Percentiles rank a stretch among this genome's conserved stretches.
phyloP scores from a whole-genome alignment of 257 asterid genomes.

The Phtheirospermum japonicum region DNA sequence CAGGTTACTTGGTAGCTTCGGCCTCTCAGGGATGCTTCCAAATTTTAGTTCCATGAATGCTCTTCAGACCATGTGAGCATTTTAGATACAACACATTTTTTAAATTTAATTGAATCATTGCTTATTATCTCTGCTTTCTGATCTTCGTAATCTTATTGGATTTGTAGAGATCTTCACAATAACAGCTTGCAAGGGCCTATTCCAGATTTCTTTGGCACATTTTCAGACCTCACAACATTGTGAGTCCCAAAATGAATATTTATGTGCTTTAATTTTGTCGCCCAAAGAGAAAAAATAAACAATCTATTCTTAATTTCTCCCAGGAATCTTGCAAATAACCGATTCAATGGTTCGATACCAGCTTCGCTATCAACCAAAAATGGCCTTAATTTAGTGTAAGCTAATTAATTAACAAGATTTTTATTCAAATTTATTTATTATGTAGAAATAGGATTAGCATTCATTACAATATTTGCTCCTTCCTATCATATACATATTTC shows the following conservation, averaged over 20 bases:
- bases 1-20: slow-evolving; percentile 33
- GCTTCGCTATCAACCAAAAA: slow-evolving; percentile 43
- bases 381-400: slow-evolving; percentile 47
- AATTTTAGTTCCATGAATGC: slow-evolving; percentile 46
- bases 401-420: too few species aligned
- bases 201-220: slow-evolving; percentile 56
- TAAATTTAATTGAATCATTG: background rate
- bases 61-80: slow-evolving; percentile 52
- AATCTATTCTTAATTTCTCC: background rate
- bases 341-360: slow-evolving; percentile 55
- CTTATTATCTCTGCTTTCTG: too few species aligned
- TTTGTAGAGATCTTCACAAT: slow-evolving; percentile 46
- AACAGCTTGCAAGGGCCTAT: slow-evolving; percentile 52
- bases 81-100: background rate
- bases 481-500: background rate
- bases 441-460: background rate
- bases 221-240: slow-evolving; percentile 49
- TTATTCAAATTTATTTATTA: too few species aligned
- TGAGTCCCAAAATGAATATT: slow-evolving; percentile 28
- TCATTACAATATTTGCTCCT: too few species aligned
- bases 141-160: too few species aligned
- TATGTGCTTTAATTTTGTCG: too few species aligned
- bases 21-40: slow-evolving; percentile 30
- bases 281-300: too few species aligned
- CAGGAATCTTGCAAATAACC: slow-evolving; percentile 58